Base-by-base conservation (phyloP, 768 basidiomycete genomes). In the Panus rudis region DNA sequence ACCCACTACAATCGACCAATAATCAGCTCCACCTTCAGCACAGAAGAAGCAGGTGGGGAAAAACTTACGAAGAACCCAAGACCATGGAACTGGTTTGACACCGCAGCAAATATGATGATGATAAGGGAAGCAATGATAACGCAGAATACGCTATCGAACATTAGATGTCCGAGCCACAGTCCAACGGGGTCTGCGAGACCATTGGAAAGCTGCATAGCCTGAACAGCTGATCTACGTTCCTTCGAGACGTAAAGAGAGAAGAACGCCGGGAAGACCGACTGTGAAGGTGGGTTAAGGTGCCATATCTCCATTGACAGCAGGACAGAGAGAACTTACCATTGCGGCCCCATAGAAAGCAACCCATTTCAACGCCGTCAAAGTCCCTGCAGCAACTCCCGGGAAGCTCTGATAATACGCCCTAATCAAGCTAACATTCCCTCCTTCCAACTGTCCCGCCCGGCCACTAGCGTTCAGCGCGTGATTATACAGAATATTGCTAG, bases 181-280 rank as follows among this genome's bases (percentile, higher is more conserved):
- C 81, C 84, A 37, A 78, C 58, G 16, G 83, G 79, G 52, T 86
- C 69, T 1, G 78, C 70, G 21, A 88, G 60, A 1, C 86, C 86
- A 57, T 89, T 86, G 26, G 81, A 84, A 26, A 83, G 65, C 54
- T 89, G 86, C 82, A 89, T 90, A 2, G 85, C 81, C 56, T 88
- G 84, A 0, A 89, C 82, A 2, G 78, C 76, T 1, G 79, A 76
- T 2, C 76, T 71, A 8, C 83, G 75, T 55, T 90, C 87, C 47
- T 70, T 71, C 0, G 84, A 78, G 3, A 86, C 84, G 58, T 90
- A 90, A 12, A 90, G 59, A 8, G 83, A 73, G 51, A 78, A 87
- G 64, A 90, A 90, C 3, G 86, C 86, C n/a, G 87, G 84, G 54
- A 75, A 89, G 1, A 85, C 79, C 10, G 81, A 69, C 82, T 85